Conservation (phyloP, 2,329 filamentous ascomycete species). For the Paracoccidioides brasiliensis region DNA sequence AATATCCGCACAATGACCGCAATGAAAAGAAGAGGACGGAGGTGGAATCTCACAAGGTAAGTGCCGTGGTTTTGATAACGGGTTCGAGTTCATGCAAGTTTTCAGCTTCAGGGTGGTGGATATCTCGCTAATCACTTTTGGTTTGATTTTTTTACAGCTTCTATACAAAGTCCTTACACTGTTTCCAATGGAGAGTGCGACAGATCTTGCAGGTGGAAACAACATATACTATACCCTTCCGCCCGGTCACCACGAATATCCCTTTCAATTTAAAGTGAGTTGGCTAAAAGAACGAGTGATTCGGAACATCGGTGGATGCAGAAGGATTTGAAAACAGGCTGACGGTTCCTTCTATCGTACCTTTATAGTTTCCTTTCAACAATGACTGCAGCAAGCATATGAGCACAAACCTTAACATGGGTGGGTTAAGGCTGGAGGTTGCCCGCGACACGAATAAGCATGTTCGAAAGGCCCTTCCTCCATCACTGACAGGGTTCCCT, state of each 20-base stretch:
- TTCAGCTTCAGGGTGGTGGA: background rate
- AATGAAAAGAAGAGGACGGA: conserved; percentile 37
- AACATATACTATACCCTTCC: conserved; percentile 32
- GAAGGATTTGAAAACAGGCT: background rate
- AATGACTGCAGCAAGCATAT: conserved; percentile 36
- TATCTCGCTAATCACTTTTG: background rate
- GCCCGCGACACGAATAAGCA: conserved; percentile 43
- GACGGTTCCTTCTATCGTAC: background rate
- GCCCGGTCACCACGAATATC: conserved; percentile 35
- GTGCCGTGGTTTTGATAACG: background rate
- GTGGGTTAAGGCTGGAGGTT: conserved; percentile 33
- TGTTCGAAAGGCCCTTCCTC: conserved; percentile 74
- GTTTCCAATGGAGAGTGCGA: conserved; percentile 33
- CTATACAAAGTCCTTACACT: conserved; percentile 36
- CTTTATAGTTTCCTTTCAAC: conserved; percentile 35
- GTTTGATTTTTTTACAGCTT: conserved; percentile 21
- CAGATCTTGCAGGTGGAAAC: conserved; percentile 20
- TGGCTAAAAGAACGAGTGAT: background rate
- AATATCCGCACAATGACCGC: conserved; percentile 27
- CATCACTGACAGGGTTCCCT: conserved; percentile 75
- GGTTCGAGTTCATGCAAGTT: background rate
- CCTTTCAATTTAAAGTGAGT: conserved; percentile 37
- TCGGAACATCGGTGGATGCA: background rate
- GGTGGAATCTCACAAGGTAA: conserved; percentile 37
- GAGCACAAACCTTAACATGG: conserved; percentile 34